Evolutionary conservation across 139 green algal genomes (phyloP), one percentile per base, ranked within the genome.

Genomic region (Coccomyxa sp.): DNA sequence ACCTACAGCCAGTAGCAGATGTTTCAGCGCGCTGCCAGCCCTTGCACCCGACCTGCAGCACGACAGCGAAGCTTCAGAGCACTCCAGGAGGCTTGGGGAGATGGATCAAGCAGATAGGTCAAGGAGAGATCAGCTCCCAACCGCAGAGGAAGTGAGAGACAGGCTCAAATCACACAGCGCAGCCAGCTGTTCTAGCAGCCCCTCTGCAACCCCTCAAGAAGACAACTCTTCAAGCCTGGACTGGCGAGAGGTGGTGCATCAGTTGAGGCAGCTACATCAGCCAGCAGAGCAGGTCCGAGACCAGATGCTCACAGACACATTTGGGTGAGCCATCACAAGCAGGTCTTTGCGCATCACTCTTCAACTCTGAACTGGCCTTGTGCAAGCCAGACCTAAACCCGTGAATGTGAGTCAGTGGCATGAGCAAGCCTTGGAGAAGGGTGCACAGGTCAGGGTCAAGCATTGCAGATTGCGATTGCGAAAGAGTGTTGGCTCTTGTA

Each of bases 251-350:
- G 64, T 29, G 31, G 29, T 72, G 31, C 10, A 35, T 22, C 1
- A 22, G 29, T 10, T 72, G 2, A 10, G n/a, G n/a, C 64, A 22
- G 24, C 64, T 1, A 39, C 14, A 35, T 1, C 64, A 72, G 31
- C 50, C 22, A 64, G 27, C 50, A 64, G 50, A 64, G 18, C 50
- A 31, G 50, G 27, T 22, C 27, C 24, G 64, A 22, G 14, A 33
- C 41, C 33, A 77, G 24, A 64, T 77, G 72, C 72, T 77, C 8
- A 77, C 72, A 33, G 72, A 77, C 72, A 77, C 72, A 8, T 77
- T 77, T 77, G 72, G 72, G 72, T 77, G 72, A 7, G 72, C 7
- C 24, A 72, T 39, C 24, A 54, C 14, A 50, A 27, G 34, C 69
- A 50, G 69, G 44, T 74, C 10, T 74, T 34, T 8, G 29, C 35